Percentiles rank a stretch among this genome's conserved stretches.
Evolutionary conservation across 169 alveolate genomes (phyloP).

Genomic region (Nephromyces sp.): DNA sequence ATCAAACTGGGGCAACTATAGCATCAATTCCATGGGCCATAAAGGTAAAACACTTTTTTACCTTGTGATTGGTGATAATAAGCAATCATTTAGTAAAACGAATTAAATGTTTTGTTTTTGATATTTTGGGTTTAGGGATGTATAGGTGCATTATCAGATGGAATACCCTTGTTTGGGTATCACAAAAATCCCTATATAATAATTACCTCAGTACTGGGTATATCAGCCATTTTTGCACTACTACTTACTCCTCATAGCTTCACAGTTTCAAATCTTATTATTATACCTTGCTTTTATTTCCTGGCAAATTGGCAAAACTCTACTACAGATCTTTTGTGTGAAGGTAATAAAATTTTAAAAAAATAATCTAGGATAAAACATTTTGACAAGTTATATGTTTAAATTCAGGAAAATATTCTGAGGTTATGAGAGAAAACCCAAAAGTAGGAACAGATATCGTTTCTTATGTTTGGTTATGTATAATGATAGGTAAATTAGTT

Average conservation of each 20-base stretch:
- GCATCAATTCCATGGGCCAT: slow-evolving; percentile 15
- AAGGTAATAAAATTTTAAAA: slow-evolving; percentile 12
- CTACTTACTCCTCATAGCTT: slow-evolving; percentile 1
- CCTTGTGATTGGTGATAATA: too few species aligned
- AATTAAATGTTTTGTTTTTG: too few species aligned
- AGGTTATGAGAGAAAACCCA: slow-evolving; percentile 9
- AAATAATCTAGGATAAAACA: slow-evolving; percentile 4
- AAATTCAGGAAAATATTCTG: slow-evolving; percentile 25
- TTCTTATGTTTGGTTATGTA: slow-evolving; percentile 13
- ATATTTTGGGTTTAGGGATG: neutral
- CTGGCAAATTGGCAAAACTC: slow-evolving; percentile 11
- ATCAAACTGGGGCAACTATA: slow-evolving; percentile 11
- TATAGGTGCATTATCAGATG: slow-evolving; percentile 11
- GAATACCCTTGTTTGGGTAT: slow-evolving; percentile 5
- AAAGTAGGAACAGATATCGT: slow-evolving; percentile 17
- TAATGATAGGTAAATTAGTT: slow-evolving; percentile 21
- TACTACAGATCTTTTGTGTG: slow-evolving; percentile 17
- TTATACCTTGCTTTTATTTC: slow-evolving; percentile 11
- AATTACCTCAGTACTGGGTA: neutral
- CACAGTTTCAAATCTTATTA: neutral
- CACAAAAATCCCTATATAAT: slow-evolving; percentile 15
- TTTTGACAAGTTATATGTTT: slow-evolving; percentile 11
- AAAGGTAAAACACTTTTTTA: too few species aligned
- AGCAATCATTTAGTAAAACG: too few species aligned
- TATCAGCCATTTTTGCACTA: slow-evolving; percentile 2